Base-by-base conservation (phyloP, 2,329 filamentous ascomycete genomes). In the Cordyceps cateniannulata region DNA sequence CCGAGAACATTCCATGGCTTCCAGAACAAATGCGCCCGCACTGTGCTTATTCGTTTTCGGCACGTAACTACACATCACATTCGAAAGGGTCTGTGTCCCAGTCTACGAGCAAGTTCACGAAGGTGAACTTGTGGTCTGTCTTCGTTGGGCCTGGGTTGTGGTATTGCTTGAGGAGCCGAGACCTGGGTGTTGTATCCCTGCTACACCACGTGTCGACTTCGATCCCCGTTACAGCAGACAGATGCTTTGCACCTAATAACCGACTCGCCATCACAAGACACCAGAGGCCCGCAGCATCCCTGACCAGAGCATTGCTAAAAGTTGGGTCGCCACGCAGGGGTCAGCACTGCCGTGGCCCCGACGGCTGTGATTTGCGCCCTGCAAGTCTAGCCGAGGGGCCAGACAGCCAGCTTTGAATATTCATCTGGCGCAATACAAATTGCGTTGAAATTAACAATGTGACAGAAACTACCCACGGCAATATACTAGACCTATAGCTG, bases 341-440 rank as follows among this genome's bases (percentile, higher is more conserved):
- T 12, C 14, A 27, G 8, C 32, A 42, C 55, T 44, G 35, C 24
- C n/a, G n/a, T 54, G n/a, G 40, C 40, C 24, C 45, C 47, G 55
- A 52, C 45, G 60, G 53, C 60, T 49, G 60, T 29, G 48, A 49
- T 57, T 62, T 62, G 60, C 60, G 60, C 60, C 60, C 60, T 62
- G 60, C 16, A 40, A 51, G 22, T 58, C 53, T 58, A 52, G 53
- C 60, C 53, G 48, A 47, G 35, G 25, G 32, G 24, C 56, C 40
- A 56, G 25, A 9, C 40, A 20, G 4, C 16, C 54, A 55, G 18
- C 40, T 38, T 25, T 27, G 44, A 47, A 47, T 24, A n/a, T n/a
- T 20, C 27, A 38, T 38, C 24, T 48, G 29, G 22, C 4, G 54
- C n/a, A 14, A 49, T 49, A 25, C 24, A 58, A 9, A 58, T 50